Evolutionary conservation across 2,329 filamentous ascomycete genomes (phyloP), one percentile per base, ranked within the genome.

Genomic region (Epichloe elymi): DNA sequence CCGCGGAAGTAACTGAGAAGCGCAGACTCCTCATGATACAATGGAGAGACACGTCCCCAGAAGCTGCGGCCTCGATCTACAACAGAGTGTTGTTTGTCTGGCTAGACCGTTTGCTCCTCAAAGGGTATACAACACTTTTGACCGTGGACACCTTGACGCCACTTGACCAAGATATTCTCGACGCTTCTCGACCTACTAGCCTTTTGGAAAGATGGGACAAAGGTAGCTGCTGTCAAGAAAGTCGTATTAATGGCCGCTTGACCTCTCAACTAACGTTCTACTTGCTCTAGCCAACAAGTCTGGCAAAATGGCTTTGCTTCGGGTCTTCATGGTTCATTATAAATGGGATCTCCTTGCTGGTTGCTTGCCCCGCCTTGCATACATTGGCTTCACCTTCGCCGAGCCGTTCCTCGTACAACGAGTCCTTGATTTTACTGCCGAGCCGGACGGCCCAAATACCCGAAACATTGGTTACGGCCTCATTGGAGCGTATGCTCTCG

Each of bases 401-500:
- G 70, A 74, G 53, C 71, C 71, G 0, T 69, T 72, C 23, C 64
- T 74, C 14, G 63, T 74, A 52, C 58, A 65, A 37, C 60, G 62
- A 23, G 59, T 63, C 3, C 60, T 70, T 40, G 56, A 58, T 36
- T 64, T 64, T 15, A 61, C 62, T 1, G 53, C 58, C 12, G 59
- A 61, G 26, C 55, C 60, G 0, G 54, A 59, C 36, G 56, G 50
- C 2, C 48, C 57, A 36, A 55, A 59, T 38, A 58, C 56, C 12
- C 60, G 58, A 5, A 65, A 64, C 40, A 52, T 55, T 14, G 68
- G 62, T 1, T 67, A 65, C 45, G 68, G 65, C 12, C 60, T 73
- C 7, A 66, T 72, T 49, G 67, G 61, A 3, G 68, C 67, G 0
- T 65, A 66, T 26, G 58, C 62, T 17, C 51, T 70, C 7, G 63